Conservation (phyloP, 2,329 filamentous ascomycete species). For the Tricladium varicosporioides region DNA sequence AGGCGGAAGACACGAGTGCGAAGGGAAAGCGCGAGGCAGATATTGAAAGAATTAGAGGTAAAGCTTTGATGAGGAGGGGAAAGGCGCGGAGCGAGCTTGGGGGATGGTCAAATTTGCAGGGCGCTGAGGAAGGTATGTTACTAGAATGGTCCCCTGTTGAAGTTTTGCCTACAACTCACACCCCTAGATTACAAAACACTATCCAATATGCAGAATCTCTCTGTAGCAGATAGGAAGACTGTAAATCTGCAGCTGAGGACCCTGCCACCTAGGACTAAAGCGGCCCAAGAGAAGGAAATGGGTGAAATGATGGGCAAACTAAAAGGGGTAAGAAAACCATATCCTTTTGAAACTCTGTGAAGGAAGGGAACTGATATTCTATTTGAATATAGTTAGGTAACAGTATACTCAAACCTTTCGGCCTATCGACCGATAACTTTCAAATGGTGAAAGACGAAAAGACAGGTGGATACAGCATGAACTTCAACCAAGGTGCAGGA, state of each 20-base stretch:
- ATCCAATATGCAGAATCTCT: slow-evolving; percentile 56
- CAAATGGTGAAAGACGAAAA: slow-evolving; percentile 89
- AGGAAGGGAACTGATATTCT: slow-evolving; percentile 1
- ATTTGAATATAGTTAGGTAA: slow-evolving; percentile 65
- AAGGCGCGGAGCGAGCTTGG: slow-evolving; percentile 59
- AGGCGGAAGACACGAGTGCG: slow-evolving; percentile 38
- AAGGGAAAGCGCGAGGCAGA: slow-evolving; percentile 51
- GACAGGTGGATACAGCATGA: slow-evolving; percentile 91
- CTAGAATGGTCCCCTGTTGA: background rate
- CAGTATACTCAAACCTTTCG: slow-evolving; percentile 88
- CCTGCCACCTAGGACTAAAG: slow-evolving; percentile 68
- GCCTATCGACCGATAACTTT: slow-evolving; percentile 90
- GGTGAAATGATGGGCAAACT: slow-evolving; percentile 97
- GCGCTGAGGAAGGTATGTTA: slow-evolving; percentile 56
- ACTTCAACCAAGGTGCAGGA: slow-evolving; percentile 54
- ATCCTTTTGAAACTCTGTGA: background rate
- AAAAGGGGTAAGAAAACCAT: slow-evolving; percentile 59
- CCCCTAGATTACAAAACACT: slow-evolving; percentile 69
- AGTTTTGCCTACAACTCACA: slow-evolving; percentile 2
- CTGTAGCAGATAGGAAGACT: slow-evolving; percentile 62
- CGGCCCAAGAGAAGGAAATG: slow-evolving; percentile 83
- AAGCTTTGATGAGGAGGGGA: slow-evolving; percentile 63
- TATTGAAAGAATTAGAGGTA: slow-evolving; percentile 74
- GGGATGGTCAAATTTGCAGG: slow-evolving; percentile 77
- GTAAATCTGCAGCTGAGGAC: slow-evolving; percentile 64